Evolutionary conservation across 805 yeast species (phyloP), one percentile per base, ranked within the genome.

Genomic region (Kuraishia cidri): DNA sequence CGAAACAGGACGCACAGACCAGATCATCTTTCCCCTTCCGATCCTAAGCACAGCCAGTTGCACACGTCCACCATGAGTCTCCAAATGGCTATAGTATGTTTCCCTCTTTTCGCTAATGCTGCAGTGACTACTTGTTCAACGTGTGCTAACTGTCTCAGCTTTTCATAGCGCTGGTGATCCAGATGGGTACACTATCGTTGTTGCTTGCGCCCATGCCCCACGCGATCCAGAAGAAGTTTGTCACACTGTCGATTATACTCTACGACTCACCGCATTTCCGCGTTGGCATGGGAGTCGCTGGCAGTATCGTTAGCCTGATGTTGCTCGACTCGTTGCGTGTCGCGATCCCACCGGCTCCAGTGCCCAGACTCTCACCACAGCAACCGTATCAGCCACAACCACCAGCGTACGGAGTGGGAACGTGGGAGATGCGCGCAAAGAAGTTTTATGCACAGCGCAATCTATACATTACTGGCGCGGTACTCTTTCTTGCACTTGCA

Each of bases 401-500:
- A 34, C 7, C 24, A 31, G 16, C 35, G 33, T 16, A 10, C 9
- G 25, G 17, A 33, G 26, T 18, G 29, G 35, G 20, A 28, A n/a
- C 15, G 23, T 27, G n/a, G 17, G 58, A 52, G n/a, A 16, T 33
- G 6, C 44, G 48, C 46, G 72, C 74, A 4, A 61, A 66, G 42
- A 67, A 65, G 46, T 72, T 71, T 45, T 69, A 70, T 40, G 62
- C 75, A n/a, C 78, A 72, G 43, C 57, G 79, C 36, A 72, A 72
- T 46, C 51, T 72, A 52, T 72, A 72, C 47, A 56, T 72, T 35
- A 64, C 69, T 10, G 78, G 77, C 5, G 75, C 75, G 3, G 69
- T 71, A 5, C 50, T 70, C 36, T 70, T 69, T 42, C 56, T 68
- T 37, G 62, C 54, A 31, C 32, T 65, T 26, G 66, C 74, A 1